Conservation (phyloP, 192 early-diverging fungal species). For the Mortierella antarctica region DNA sequence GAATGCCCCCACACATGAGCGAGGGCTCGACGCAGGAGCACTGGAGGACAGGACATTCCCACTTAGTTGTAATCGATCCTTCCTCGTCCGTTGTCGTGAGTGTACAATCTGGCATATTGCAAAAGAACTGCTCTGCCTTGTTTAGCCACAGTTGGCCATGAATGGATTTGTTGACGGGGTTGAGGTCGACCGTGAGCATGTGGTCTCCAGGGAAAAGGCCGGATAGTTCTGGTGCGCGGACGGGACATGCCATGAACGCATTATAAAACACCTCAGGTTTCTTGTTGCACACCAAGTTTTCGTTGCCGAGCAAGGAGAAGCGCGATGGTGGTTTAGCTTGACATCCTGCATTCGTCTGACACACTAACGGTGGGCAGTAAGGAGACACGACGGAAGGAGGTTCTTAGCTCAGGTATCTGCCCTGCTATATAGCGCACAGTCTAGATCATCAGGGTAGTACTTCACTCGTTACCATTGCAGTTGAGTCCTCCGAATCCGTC, state of each 20-base stretch:
- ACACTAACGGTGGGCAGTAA: slow-evolving; percentile 7
- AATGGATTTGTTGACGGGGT: slow-evolving; percentile 37
- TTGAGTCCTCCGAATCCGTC: slow-evolving; percentile 67
- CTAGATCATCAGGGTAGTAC: background rate
- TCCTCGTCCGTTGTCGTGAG: slow-evolving; percentile 32
- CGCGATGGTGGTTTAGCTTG: slow-evolving; percentile 24
- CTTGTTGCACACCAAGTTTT: slow-evolving; percentile 63
- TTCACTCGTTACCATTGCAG: slow-evolving; percentile 56
- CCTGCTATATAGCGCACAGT: too few relatives aligned
- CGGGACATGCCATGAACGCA: slow-evolving; percentile 53
- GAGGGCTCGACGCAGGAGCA: slow-evolving; percentile 61
- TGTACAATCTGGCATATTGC: slow-evolving; percentile 54
- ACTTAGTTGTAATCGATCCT: slow-evolving; percentile 22
- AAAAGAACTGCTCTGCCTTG: slow-evolving; percentile 63
- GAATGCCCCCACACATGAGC: slow-evolving; percentile 63
- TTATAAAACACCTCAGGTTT: slow-evolving; percentile 56
- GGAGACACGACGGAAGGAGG: background rate
- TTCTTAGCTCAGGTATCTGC: background rate
- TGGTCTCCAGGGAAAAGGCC: slow-evolving; percentile 56
- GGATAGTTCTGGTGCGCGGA: slow-evolving; percentile 45
- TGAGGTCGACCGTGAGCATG: slow-evolving; percentile 51
- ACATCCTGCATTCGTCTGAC: slow-evolving; percentile 58
- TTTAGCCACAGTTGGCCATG: slow-evolving; percentile 61
- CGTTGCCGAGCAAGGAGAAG: slow-evolving; percentile 40
- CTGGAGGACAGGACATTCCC: slow-evolving; percentile 55